A percentile compares a stretch with the other conserved stretches of the same genome.
Conservation (phyloP, 768 basidiomycete species). For the Termitomyces titanicus region DNA sequence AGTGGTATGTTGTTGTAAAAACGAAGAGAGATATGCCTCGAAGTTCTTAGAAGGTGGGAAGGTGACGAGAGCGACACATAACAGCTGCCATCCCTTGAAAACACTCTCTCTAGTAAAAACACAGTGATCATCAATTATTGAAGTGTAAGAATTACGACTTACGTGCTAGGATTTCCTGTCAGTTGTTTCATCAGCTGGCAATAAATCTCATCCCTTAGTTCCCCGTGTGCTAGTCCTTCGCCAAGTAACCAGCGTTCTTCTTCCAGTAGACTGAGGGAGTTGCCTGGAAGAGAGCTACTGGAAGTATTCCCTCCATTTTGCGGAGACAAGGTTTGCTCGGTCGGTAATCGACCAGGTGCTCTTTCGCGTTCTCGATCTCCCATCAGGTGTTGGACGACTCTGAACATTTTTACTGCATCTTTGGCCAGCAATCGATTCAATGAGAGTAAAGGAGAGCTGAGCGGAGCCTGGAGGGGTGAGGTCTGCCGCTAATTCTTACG, state of each 20-base stretch:
- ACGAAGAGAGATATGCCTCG: constrained; percentile 77
- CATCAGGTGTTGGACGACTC: constrained; percentile 90
- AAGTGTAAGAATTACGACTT: constrained; percentile 26
- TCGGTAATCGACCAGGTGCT: constrained; percentile 41
- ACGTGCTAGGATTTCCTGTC: constrained; percentile 77
- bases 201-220: constrained; percentile 90
- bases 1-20: constrained; percentile 66
- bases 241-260: constrained; percentile 85
- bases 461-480: constrained; percentile 40
- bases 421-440: constrained; percentile 62
- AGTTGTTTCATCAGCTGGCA: constrained; percentile 93
- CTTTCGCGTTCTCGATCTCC: constrained; percentile 82
- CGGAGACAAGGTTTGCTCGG: constrained; percentile 42
- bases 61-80: constrained; percentile 86
- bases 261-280: constrained; percentile 52
- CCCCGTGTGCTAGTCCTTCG: constrained; percentile 75
- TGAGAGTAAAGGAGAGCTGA: constrained; percentile 72
- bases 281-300: constrained; percentile 39
- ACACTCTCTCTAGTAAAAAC: constrained; percentile 54
- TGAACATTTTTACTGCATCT: constrained; percentile 84
- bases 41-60: constrained; percentile 95
- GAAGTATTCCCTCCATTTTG: constrained; percentile 42
- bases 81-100: constrained; percentile 91
- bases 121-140: constrained; percentile 1
- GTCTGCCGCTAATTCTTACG: background rate